Evolutionary conservation across 1,284 basidiomycete species (phyloP).

Genomic region (Rhodotorula sp.): DNA sequence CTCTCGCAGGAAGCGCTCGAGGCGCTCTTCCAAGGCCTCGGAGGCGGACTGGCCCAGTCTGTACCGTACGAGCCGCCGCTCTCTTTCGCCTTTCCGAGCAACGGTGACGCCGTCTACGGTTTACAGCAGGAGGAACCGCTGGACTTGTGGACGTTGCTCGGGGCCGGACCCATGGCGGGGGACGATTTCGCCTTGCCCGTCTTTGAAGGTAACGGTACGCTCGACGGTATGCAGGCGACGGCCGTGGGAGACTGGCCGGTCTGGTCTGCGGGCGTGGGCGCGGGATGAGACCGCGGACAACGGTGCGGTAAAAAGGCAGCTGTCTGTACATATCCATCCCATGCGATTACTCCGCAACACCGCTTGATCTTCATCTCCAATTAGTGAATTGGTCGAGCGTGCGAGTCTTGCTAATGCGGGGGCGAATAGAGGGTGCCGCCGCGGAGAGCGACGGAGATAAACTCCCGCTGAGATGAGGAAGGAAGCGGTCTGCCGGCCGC

Average conservation of each 20-base stretch:
- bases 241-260: background rate
- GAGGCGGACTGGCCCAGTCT: background rate
- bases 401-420: too few species aligned
- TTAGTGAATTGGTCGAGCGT: too few species aligned
- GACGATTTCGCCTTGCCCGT: background rate
- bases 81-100: background rate
- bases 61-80: slow-evolving; percentile 4
- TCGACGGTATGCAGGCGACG: background rate
- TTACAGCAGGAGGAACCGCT: background rate
- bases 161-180: background rate
- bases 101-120: background rate
- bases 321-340: too few species aligned
- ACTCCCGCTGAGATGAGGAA: too few species aligned
- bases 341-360: too few species aligned
- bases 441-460: too few species aligned
- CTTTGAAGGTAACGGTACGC: background rate
- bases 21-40: slow-evolving; percentile 3
- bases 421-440: too few species aligned
- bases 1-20: slow-evolving; percentile 11
- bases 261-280: background rate
- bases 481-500: too few species aligned
- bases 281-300: too few species aligned
- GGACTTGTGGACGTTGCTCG: background rate
- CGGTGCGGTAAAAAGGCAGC: too few species aligned
- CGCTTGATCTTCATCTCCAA: too few species aligned